Conservation (phyloP, 2,329 filamentous ascomycete genomes). For the Cladobotryum protrusum region DNA sequence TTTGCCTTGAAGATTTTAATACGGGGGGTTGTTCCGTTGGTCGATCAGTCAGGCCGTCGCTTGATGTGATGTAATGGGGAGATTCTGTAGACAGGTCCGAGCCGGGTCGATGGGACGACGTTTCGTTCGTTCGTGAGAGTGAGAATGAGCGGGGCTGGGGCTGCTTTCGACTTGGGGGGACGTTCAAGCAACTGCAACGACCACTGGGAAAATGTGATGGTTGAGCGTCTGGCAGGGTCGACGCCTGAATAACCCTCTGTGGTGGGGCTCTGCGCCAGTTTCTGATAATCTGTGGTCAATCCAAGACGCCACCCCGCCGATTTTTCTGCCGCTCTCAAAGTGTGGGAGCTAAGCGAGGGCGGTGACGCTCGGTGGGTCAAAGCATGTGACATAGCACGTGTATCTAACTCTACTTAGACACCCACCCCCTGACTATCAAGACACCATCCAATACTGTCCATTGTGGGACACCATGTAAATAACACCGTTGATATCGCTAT, state of each 20-base stretch:
- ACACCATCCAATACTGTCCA: too few relatives aligned
- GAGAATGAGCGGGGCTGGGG: conserved; percentile 7
- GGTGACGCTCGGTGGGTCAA: conserved; percentile 21
- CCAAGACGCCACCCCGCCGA: conserved; percentile 28
- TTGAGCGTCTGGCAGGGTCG: conserved; percentile 24
- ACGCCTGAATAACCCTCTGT: conserved; percentile 33
- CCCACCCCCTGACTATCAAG: too few relatives aligned
- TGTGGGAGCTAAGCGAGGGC: conserved; percentile 38
- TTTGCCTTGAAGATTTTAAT: conserved; percentile 14
- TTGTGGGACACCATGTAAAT: too few relatives aligned
- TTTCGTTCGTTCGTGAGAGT: conserved; percentile 6
- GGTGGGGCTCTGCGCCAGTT: conserved; percentile 22
- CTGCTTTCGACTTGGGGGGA: conserved; percentile 14
- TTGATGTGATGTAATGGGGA: conserved; percentile 14
- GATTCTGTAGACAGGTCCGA: neutral
- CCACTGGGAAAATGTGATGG: conserved; percentile 21
- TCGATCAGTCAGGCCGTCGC: conserved; percentile 15
- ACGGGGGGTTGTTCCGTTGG: conserved; percentile 6
- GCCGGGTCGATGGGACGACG: conserved; percentile 8
- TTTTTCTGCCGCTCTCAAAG: conserved; percentile 31
- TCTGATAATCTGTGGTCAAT: conserved; percentile 9
- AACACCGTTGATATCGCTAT: neutral
- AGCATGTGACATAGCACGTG: conserved; percentile 20
- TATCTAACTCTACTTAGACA: too few relatives aligned
- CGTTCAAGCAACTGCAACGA: conserved; percentile 9